Evolutionary conservation across 352 stramenopile genomes (phyloP), one percentile per base, ranked within the genome.

Genomic region (Globisporangium middletonii): DNA sequence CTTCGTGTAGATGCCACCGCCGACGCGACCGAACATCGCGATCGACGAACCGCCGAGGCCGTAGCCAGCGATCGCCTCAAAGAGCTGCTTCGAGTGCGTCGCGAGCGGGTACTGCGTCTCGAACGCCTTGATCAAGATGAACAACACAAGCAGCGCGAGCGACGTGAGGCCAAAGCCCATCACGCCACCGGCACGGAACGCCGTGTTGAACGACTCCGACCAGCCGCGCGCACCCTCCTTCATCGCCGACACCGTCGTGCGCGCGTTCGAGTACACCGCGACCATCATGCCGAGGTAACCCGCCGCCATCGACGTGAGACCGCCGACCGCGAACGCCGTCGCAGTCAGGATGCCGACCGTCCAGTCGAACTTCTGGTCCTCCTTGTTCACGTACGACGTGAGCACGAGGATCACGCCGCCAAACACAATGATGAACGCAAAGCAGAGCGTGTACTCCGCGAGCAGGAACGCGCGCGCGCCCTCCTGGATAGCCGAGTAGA

Each of bases 251-350:
- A 99, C 88, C 47, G 97, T 99, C 53, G 97, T 99, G 68, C 97
- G 92, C 11, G 98, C 97, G 79, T 99, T 99, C 57, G 96, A 95
- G 81, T 98, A 99, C 19, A 99, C 97, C 28, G 97, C 97, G 38
- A 99, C 95, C 83, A 98, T 98, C 97, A 99, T 99, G 58, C 97
- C 97, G 69, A 99, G 92, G 82, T 99, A 99, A 60, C 97, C 97
- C 50, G 92, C 93, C 28, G 93, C 76, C 79, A 99, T 99, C 47
- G 97, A 99, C 57, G 97, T 99, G 55, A 98, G 73, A 52, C 96
- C 97, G 70, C 97, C 97, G 30, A 99, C 80, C n/a, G 98, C 76
- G 73, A 99, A 99, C 26, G 94, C 94, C 48, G 98, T 85, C 9
- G 94, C 84, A 35, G 96, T 99, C 58, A 99, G 89, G 38, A 87